Conservation (phyloP, 2,329 filamentous ascomycete genomes). For the Diaporthe sp. region DNA sequence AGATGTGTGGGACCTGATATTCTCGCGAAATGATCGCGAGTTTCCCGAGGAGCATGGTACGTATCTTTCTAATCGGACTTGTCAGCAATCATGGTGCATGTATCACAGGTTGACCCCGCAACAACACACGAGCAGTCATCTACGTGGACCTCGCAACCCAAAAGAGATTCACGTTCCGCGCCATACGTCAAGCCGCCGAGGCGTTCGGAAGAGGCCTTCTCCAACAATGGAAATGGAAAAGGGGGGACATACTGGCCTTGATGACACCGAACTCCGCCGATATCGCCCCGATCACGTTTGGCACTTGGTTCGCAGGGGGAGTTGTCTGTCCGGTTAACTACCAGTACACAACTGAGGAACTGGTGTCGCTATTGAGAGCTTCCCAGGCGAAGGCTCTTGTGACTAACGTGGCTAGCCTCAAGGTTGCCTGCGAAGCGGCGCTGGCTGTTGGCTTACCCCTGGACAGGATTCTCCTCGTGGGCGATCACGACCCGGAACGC, state of each 20-base stretch:
- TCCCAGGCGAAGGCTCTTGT: conserved; percentile 1
- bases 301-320: conserved; percentile 6
- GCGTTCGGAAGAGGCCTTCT: conserved; percentile 1
- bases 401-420: not conserved
- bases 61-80: not conserved
- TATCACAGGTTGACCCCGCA: not conserved
- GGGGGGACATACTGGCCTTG: not conserved
- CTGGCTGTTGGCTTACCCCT: not conserved
- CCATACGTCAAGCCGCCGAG: not conserved
- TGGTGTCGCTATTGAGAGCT: not conserved
- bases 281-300: not conserved
- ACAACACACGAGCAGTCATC: not conserved
- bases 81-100: not conserved
- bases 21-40: not conserved
- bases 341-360: not conserved
- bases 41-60: conserved; percentile 10
- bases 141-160: conserved; percentile 10
- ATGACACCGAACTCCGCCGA: conserved; percentile 9
- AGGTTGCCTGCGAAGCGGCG: conserved; percentile 14
- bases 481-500: conserved; percentile 5
- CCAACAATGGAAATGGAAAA: not conserved
- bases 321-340: conserved; percentile 10
- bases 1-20: not conserved
- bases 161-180: not conserved
- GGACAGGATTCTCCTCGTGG: not conserved